Evolutionary conservation across 768 basidiomycete genomes (phyloP), one percentile per base, ranked within the genome.

Genomic region (Amanita muscaria): DNA sequence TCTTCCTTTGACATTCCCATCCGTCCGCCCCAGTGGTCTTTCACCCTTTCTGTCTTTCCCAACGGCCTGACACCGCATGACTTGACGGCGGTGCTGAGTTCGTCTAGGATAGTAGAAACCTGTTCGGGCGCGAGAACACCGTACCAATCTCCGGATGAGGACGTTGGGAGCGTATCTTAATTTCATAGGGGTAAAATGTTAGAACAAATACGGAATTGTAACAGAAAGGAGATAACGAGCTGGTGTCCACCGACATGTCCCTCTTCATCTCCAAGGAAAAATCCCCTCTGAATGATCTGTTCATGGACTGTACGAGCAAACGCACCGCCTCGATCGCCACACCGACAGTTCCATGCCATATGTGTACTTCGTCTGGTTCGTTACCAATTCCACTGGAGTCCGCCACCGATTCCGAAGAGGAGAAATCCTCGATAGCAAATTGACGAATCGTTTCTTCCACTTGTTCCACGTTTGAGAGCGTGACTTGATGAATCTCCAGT

Each of bases 171-270:
- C 84, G 52, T 77, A 75, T 55, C 82, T 83, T 32, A 2, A 16
- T n/a, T 9, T 46, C 23, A 46, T 35, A 37, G 12, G 21, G 14
- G 46, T 16, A 7, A 33, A n/a, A n/a, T n/a, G n/a, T n/a, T n/a
- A n/a, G n/a, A n/a, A n/a, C n/a, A n/a, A n/a, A 21, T 19, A 49
- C 15, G 38, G 9, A 34, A 18, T 35, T 15, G 4, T 40, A 34
- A 19, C 25, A 34, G 19, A 42, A 16, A 50, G 44, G 44, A 47
- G 57, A 59, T 16, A 6, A 69, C 80, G 57, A 55, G 85, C 88
- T 85, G 72, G 62, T 92, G 88, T 19, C 87, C 87, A 1, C 89
- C 88, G 40, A 92, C 79, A 59, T 92, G 88, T 2, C 74, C 83
- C 5, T 49, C 51, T 7, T 60, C 58, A 30, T n/a, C 23, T 1